Base-by-base conservation (phyloP, 306 rosid species). In the Corylus americana region DNA sequence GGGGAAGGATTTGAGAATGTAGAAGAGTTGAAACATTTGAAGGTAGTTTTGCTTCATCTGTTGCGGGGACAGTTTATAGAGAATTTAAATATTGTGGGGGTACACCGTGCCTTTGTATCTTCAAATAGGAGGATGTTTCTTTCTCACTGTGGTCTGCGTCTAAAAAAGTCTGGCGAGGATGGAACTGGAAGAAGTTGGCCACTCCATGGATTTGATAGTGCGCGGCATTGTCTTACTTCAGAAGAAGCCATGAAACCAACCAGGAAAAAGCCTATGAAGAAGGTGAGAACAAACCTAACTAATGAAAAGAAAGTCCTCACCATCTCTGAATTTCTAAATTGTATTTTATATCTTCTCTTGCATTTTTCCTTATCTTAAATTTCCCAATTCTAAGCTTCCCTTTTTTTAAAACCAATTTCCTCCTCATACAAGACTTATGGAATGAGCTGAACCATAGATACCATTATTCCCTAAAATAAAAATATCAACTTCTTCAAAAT, bases 151-250 rank as follows among this genome's bases (percentile, higher is more conserved):
- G 99, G 96, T 8, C 74, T 95, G 90, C 91, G 91, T 57, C 81
- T 93, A 81, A 95, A 91, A 78, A 95, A 89, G 83, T 95, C 98
- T 0, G 98, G 97, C 45, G 14, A 91, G 92, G 84, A 95, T 91
- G 93, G 94, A 95, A 82, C 88, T 92, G 51, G 92, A 87, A 49
- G 96, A 92, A 84, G 92, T 93, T 72, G 98, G 98, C 80, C 98
- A 97, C 47, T 92, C 97, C 81, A 89, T 95, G 97, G 98, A 95
- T 82, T 61, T 95, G 42, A 92, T 95, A 73, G 72, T 91, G 72
- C 96, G 98, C 68, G 97, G 59, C 89, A 93, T 81, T 93, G 98
- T 73, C 89, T 81, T 79, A 90, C 98, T 53, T 88, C 83, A 85
- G 98, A 92, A 50, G 92, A 80, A 64, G 92, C 98, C 79, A 85